Base-by-base conservation (phyloP, 2,329 filamentous ascomycete species). In the Diaporthe australafricana region DNA sequence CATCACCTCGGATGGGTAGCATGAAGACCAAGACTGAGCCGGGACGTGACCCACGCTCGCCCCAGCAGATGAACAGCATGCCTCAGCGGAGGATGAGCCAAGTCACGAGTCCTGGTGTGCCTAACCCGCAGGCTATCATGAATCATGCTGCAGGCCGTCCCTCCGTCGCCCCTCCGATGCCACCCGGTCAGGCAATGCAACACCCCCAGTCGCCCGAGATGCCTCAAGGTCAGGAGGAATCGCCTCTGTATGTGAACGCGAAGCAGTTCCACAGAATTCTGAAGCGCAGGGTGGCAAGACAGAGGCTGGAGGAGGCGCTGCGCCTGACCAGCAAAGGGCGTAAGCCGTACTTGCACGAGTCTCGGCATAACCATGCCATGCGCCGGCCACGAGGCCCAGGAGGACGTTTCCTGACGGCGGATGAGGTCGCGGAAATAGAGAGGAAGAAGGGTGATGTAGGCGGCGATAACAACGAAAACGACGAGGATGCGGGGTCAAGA, bases 201-300 rank as follows among this genome's bases (percentile, higher is more conserved):
- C 89, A 89, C 56, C 89, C 90, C 4, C 91, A 94, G 74, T 96
- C 94, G 1, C 94, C 94, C 9, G 95, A 98, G 80, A 90, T 96
- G 77, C 89, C 93, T 1, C 86, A 92, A 3, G 87, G 88, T 17
- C 91, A 91, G 5, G 96, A 98, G 81, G 96, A 99, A 80, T 96
- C 96, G 0, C 96, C 96, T 0, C 86, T 99, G 1, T 99, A 99
- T 77, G 96, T 99, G 78, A 99, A 99, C 78, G 96, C 96, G 6
- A 99, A 99, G 82, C 96, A 99, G 79, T 99, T 99, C 77, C 96
- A 99, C 80, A 93, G 96, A 32, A 99, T 99, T 62, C 84, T 99
- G 69, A 98, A 99, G 86, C 90, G 96, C 71, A 90, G 96, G 72
- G 94, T 98, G 75, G 96, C 96, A 8, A 90, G 96, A 42, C 96